Conservation (phyloP, 371 early-diverging fungal genomes). For the Mortierella sp. region DNA sequence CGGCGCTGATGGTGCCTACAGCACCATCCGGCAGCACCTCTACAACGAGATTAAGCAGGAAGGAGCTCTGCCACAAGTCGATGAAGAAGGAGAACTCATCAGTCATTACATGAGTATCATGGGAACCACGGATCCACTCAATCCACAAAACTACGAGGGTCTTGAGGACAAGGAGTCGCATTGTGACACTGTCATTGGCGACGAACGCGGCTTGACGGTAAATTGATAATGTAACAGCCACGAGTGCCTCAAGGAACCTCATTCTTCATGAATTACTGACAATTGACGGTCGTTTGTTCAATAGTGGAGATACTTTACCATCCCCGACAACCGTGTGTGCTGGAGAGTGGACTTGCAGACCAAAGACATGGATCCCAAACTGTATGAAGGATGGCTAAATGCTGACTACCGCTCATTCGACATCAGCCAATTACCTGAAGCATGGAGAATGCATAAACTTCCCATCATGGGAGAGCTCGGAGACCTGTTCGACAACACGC, state of each 20-base stretch:
- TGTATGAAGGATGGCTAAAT: conserved; percentile 34
- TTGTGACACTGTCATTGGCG: conserved; percentile 27
- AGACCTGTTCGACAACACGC: conserved; percentile 21
- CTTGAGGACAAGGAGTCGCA: conserved; percentile 24
- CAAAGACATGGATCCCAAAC: conserved; percentile 17
- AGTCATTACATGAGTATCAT: conserved; percentile 28
- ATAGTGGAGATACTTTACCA: conserved; percentile 39
- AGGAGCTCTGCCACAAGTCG: conserved; percentile 9
- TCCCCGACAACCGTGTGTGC: conserved; percentile 34
- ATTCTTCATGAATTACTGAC: background rate
- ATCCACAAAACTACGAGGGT: conserved; percentile 30
- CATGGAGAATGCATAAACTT: conserved; percentile 24
- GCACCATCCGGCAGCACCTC: conserved; percentile 14
- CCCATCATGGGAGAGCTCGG: conserved; percentile 36
- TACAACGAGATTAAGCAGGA: conserved; percentile 13
- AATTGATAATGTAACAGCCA: background rate
- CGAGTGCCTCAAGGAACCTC: background rate
- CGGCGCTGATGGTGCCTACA: conserved; percentile 28
- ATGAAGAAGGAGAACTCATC: conserved; percentile 25
- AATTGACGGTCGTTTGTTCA: background rate
- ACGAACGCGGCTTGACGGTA: conserved; percentile 32
- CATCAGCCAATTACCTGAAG: conserved; percentile 12
- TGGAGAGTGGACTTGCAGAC: conserved; percentile 41
- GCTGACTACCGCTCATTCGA: conserved; percentile 37
- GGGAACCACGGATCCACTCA: conserved; percentile 31